These are phyloP conservation scores for Claviceps capensis DNA, from an alignment of 2,329 filamentous ascomycete species.

Conservation along the genomic window DNA sequence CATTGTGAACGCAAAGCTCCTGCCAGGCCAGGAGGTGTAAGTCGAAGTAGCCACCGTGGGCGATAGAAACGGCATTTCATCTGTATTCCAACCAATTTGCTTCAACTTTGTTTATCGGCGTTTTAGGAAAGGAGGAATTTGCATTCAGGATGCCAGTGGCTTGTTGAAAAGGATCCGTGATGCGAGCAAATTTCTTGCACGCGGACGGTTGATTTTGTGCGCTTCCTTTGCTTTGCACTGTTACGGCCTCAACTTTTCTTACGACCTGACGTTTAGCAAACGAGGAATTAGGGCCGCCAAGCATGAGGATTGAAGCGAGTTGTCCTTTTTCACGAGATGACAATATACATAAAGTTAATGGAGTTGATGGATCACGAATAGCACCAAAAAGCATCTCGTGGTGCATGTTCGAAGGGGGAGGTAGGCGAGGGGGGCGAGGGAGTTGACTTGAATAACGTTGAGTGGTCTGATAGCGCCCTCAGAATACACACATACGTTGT, in stretches of 20 bases:
- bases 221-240: neutral
- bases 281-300: too few relatives aligned
- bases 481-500: too few relatives aligned
- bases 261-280: constrained; percentile 5
- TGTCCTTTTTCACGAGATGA: too few relatives aligned
- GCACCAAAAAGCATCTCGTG: too few relatives aligned
- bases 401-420: too few relatives aligned
- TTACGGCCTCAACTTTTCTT: constrained; percentile 7
- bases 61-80: neutral
- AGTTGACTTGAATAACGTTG: too few relatives aligned
- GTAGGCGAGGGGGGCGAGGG: too few relatives aligned
- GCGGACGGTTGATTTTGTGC: neutral
- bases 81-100: neutral
- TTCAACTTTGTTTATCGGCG: constrained; percentile 1
- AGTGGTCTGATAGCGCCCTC: too few relatives aligned
- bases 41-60: neutral
- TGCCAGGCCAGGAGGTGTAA: neutral
- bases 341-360: too few relatives aligned
- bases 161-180: neutral
- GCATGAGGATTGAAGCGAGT: too few relatives aligned
- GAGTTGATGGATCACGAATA: too few relatives aligned
- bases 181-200: neutral
- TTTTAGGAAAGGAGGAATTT: neutral
- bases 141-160: neutral
- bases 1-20: neutral